Evolutionary conservation across 257 asterid genomes (phyloP), one percentile per base, ranked within the genome.

Genomic region (Striga asiatica): DNA sequence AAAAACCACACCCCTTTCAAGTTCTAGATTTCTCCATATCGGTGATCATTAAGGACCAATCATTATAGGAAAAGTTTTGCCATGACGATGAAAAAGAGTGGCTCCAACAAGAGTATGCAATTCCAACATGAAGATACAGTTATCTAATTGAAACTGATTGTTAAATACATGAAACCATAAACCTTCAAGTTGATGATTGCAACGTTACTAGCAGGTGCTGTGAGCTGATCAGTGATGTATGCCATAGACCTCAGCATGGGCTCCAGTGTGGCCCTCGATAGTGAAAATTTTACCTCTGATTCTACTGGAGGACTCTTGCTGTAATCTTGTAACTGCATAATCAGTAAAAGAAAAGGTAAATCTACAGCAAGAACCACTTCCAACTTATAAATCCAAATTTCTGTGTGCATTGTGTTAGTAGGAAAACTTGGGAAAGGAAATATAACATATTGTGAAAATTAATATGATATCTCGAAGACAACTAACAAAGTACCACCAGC

Each of bases 211-310:
- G 85, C 89, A 16, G 94, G 81, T 60, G 81, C 39, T 1, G 89
- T 79, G 49, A 89, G 94, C 75, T 89, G 95, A 59, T 89, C 92
- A 16, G 87, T 81, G 71, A 89, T 81, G 76, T 80, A 78, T 25
- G 95, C 88, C 96, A 89, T 86, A 51, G 98, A 89, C 78, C 71
- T 83, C 74, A 83, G 64, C 91, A 81, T 83, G 50, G 96, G 95
- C 71, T 89, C 95, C 73, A 89, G 58, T 4, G 95, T 81, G 57
- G 74, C 74, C 68, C 66, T 76, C 13, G 96, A 79, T 34, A 86
- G 68, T 62, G 85, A 79, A 73, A 89, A 89, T 70, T 81, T 83
- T 31, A 89, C 88, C 72, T 78, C 94, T 17, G 94, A 71, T 72
- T 89, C 98, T 64, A 68, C 83, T 9, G 75, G 62, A 54, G 79